Base-by-base conservation (phyloP, 352 stramenopile species). In the Globisporangium camurandrum region DNA sequence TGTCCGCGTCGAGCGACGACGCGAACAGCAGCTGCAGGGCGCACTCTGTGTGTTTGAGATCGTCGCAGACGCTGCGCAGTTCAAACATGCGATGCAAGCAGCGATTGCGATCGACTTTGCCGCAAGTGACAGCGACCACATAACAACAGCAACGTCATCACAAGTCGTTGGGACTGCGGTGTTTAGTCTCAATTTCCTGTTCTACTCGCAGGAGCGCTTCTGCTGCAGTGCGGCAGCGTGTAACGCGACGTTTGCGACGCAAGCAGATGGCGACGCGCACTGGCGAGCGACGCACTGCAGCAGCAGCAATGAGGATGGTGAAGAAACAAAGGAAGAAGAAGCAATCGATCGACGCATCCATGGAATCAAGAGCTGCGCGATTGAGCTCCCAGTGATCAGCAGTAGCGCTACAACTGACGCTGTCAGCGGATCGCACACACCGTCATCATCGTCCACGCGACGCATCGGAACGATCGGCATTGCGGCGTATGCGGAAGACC, bases 141-240 rank as follows among this genome's bases (percentile, higher is more conserved):
- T 3, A 36, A 3, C 23, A 1, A 2, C 30, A 10, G 5, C 16
- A 16, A 38, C 30, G 12, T 14, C 36, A 34, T 20, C 20, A 8
- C 24, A 16, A 16, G 28, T 10, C 17, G 5, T 50, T 2, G 76
- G 69, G 19, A 71, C 43, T 31, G 62, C 68, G 6, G 49, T 76
- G 11, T 90, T 90, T 59, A 88, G 70, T 47, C 57, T 90, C n/a
- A 86, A 76, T 49, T 90, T 84, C 34, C 40, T 90, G 14, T 88
- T 67, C 49, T 86, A 77, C 30, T 87, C 78, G 1, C 61, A 83
- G 47, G 60, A 81, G 23, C 55, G 39, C 1, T 75, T 68, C 46
- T 69, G 56, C 42, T 89, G 78, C 28, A 51, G 71, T 4, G 52
- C 64, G 22, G 10, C 57, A 1, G 40, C 54, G 0, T 88, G 76